Base-by-base conservation (phyloP, 1,139 yeast species). In the Diutina sp. region DNA sequence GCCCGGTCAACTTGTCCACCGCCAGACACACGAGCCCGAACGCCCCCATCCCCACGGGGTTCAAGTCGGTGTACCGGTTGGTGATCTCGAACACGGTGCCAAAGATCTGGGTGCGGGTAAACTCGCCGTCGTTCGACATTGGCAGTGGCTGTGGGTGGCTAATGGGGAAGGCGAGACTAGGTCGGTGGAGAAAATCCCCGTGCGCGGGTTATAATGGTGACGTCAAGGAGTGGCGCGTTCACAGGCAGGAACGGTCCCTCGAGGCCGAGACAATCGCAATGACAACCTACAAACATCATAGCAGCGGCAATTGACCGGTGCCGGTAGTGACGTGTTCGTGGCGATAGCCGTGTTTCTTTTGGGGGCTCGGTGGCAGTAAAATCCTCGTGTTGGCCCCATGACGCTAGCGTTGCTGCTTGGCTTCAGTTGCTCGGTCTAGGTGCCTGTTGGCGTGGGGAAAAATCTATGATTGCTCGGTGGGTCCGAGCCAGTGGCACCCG, bases 11-110 rank as follows among this genome's bases (percentile, higher is more conserved):
- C 65, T 87, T 89, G 71, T 93, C 99, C 58, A 86, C 82, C 1
- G 99, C 99, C 6, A 97, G 90, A 71, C 99, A 93, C 54, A 93
- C 99, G 47, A 93, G 80, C 7, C 99, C 99, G 67, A 93, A 93
- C 11, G 99, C 99, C 45, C 99, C 99, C 99, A 93, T 93, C 1
- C 99, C 99, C 55, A 93, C 97, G 3, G 99, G 99, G 66, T 90
- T 93, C 61, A 93, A 78, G 67, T 93, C 97, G 25, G 90, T 83
- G 72, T 93, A 93, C 62, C 97, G 74, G 65, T 83, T 86, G 56
- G 99, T 93, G 64, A 93, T 90, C 72, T 93, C 99, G 69, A 93
- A 90, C 55, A 89, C 90, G 3, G 97, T 90, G 56, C 97, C 97
- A 66, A 85, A 85, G 60, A 85, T 85, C 68, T 85, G 87, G 51